A percentile compares a stretch with the other conserved stretches of the same genome.
phyloP scores from a whole-genome alignment of 2,329 filamentous ascomycete species.

The Penicillium sp. region DNA sequence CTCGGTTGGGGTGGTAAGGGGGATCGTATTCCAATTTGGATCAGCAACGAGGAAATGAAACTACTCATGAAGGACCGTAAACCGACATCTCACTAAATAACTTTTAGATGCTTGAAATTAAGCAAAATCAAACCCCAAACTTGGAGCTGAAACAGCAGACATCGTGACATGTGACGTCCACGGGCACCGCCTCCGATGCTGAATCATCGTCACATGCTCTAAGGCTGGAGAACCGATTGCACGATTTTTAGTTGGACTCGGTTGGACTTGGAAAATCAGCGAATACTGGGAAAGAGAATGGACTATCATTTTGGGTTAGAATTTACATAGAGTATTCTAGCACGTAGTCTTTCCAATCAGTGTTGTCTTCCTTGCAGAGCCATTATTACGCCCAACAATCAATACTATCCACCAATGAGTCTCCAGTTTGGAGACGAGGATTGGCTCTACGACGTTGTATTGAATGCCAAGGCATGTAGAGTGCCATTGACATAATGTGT shows the following conservation, averaged over 20 bases:
- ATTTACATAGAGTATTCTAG: neutral
- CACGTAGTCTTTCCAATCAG: neutral
- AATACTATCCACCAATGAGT: neutral
- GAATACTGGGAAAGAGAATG: neutral
- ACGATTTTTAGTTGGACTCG: neutral
- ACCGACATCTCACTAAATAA: conserved; percentile 20
- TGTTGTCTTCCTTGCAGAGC: neutral
- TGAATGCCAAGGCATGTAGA: neutral
- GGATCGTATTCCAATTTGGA: conserved; percentile 46
- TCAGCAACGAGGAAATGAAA: conserved; percentile 45
- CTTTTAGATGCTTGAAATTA: conserved; percentile 4
- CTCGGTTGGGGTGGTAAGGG: conserved; percentile 39
- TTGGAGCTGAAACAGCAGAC: conserved; percentile 3
- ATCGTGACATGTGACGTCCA: conserved; percentile 11
- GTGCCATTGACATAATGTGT: neutral
- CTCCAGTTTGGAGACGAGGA: neutral
- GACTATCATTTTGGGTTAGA: neutral
- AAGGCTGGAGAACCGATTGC: neutral
- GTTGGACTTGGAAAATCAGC: neutral
- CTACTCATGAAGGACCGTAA: conserved; percentile 44
- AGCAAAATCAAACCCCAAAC: conserved; percentile 5
- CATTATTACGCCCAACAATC: neutral
- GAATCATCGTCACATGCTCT: conserved; percentile 23
- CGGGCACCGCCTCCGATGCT: conserved; percentile 18
- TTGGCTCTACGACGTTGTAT: neutral